Base-by-base conservation (phyloP, 1,284 basidiomycete genomes). In the Ganoderma lingzhi region DNA sequence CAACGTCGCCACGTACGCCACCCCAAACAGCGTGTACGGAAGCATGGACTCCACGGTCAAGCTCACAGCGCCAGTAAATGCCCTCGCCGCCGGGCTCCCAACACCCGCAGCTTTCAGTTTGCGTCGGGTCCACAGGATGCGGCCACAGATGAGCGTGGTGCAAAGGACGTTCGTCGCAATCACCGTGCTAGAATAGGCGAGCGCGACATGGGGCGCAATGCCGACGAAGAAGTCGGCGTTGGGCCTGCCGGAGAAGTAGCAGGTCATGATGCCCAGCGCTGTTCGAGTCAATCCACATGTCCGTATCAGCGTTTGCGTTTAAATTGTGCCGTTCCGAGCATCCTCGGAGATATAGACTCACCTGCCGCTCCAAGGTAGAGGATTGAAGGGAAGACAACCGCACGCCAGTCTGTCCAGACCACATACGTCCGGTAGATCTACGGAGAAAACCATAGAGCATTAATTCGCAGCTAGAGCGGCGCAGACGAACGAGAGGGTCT, bases 351-450 rank as follows among this genome's bases (percentile, higher is more conserved):
- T 19, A 19, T 30, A 19, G 30, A 19, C 53, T 10, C 35, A n/a
- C 66, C 64, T 3, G 58, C 62, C 2, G 64, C 63, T 0, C 60
- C 68, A 17, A 71, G 44, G 63, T 70, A 73, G 23, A 73, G 61
- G 15, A 71, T 5, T 14, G 19, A 30, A 0, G 69, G 70, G 62
- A 70, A 3, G 19, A 66, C 4, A 37, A 71, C 42, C 12, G 69
- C 41, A n/a, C 60, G 65, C 41, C 55, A 15, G 48, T 70, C 66
- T 32, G 53, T 65, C 68, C 68, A 73, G 0, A 73, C 63, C 35
- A 73, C 59, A 39, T 65, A 71, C 19, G 59, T 65, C 3, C 70
- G 68, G 51, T 71, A 71, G 2, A 73, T 42, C 72, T 71, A 12
- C 28, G 14, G 0, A 9, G 48, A 5, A 30, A 53, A 12, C 48